Evolutionary conservation across 108 stramenopile genomes (phyloP), one percentile per base, ranked within the genome.

Genomic region (Fistulifera solaris): DNA sequence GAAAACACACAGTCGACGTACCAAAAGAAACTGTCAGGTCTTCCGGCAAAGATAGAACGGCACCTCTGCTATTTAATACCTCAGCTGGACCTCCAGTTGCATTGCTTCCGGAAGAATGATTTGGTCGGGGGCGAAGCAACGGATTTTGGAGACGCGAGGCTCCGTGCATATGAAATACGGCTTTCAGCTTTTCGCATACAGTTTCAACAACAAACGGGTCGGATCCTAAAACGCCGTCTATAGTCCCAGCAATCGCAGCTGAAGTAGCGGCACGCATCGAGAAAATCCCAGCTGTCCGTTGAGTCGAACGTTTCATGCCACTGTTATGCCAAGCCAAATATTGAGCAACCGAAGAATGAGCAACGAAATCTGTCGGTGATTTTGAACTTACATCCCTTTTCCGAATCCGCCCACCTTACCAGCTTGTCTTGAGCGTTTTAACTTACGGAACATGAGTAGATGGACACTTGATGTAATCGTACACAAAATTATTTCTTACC

Each of bases 131-230:
- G 27, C 85, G 65, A 35, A 90, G 50, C 27, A 80, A 54, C 17
- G 89, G 85, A 61, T 59, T 53, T 43, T 62, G 48, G 41, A 90
- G 66, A 51, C 56, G 76, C 0, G 81, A 68, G 16, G 83, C 89
- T 45, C 89, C 89, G 53, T 90, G 89, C 0, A 67, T 64, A 45
- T 71, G 55, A 44, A 90, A 86, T 27, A 90, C 68, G 18, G 22
- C 47, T 13, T 46, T 49, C 27, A 85, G 49, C 21, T 64, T 58
- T 0, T 45, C 38, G 23, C 70, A 73, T 31, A 86, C 43, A 1
- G 25, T 22, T 12, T 85, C 78, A 27, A 87, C 78, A 8, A 90
- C 48, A 10, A 65, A 61, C 13, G 89, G 85, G 58, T 90, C 89
- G 10, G 80, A 67, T 12, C 87, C 87, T 35, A 71, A 63, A 10